Evolutionary conservation across 257 asterid genomes (phyloP), one percentile per base, ranked within the genome.

Genomic region (Solanum ossicruentum): DNA sequence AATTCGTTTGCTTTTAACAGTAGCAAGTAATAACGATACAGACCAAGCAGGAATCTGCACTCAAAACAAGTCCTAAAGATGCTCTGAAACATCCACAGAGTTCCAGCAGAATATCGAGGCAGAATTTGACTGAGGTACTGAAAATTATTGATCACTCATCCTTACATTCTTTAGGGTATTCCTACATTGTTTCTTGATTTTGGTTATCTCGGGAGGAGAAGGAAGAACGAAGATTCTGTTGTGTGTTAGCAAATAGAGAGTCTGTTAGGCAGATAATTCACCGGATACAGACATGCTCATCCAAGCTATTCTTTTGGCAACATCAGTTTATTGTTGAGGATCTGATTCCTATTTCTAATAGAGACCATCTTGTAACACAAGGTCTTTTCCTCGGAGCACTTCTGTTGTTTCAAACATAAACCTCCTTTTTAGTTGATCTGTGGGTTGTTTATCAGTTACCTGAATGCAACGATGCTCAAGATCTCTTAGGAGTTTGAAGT

Each of bases 251-350:
- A 56, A 96, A 94, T 77, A 92, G 99, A 90, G 99, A 96, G 83
- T 92, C 98, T 7, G 99, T 98, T 23, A 89, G 99, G 87, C 92
- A 90, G 90, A 94, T 98, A 32, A 94, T 94, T 84, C 93, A 91
- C 2, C 98, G 95, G 20, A 89, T 98, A 88, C 96, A 94, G 11
- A 3, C 18, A 36, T n/a, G 23, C 15, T 54, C 10, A 32, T 55
- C 51, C 32, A 11, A 47, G 65, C 72, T 51, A 21, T 52, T 17
- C 39, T 23, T 67, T 69, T 10, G 6, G n/a, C 26, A 13, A 20
- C 41, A 16, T 9, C 69, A 26, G 16, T 36, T 32, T 57, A 52
- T 28, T 26, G 13, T 28, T 28, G 18, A 26, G 15, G 23, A 15
- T 43, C 5, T 16, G 52, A 57, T 36, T 12, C 52, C 65, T 45